A percentile compares a stretch with the other conserved stretches of the same genome.
Evolutionary conservation across 83 land plant species (phyloP).

Genomic region (Larix sibirica): DNA sequence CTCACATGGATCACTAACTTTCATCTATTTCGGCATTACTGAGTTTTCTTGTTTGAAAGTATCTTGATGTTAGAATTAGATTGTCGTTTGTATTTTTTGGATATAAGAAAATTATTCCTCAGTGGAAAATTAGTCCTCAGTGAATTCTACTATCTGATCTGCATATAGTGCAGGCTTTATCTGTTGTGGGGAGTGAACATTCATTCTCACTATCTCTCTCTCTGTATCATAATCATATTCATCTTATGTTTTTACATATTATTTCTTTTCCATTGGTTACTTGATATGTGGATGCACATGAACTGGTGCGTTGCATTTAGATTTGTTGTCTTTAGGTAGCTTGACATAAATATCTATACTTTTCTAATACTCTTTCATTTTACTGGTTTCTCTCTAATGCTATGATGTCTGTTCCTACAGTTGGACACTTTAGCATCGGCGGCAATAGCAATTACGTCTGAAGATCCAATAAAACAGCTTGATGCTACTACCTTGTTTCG

Average conservation of each 20-base stretch:
- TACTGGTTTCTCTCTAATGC: background rate
- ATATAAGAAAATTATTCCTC: too few species aligned
- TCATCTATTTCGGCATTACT: too few species aligned
- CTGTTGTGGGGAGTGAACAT: background rate
- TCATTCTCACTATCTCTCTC: background rate
- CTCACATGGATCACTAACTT: too few species aligned
- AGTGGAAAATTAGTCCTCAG: too few species aligned
- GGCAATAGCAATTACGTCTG: conserved; percentile 56
- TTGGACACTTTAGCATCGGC: conserved; percentile 24
- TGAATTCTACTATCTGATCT: too few species aligned
- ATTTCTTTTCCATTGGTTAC: background rate
- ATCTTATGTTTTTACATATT: background rate
- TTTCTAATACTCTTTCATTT: background rate
- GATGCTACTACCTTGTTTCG: conserved; percentile 64
- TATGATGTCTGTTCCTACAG: background rate
- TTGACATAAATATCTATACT: background rate
- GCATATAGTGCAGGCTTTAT: too few species aligned
- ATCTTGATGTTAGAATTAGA: too few species aligned
- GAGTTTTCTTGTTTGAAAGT: too few species aligned
- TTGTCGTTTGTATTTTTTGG: too few species aligned
- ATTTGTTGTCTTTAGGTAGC: background rate
- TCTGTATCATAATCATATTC: background rate
- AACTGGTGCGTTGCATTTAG: background rate
- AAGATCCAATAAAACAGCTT: conserved; percentile 47
- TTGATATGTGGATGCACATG: background rate